Conservation (phyloP, 2,329 filamentous ascomycete species). For the Colletotrichum aenigma region DNA sequence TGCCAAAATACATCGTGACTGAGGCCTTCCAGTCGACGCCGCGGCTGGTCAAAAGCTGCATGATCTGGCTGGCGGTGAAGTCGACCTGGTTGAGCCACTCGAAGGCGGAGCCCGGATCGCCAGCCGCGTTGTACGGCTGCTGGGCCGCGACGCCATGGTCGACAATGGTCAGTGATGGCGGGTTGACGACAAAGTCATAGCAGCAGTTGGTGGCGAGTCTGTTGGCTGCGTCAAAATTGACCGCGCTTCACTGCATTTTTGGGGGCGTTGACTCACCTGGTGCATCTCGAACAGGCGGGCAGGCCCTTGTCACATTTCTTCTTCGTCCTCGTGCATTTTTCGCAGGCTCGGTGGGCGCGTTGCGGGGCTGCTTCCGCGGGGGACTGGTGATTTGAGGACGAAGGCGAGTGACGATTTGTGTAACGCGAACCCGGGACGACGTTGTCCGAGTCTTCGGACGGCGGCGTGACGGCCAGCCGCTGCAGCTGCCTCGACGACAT, state of each 20-base stretch:
- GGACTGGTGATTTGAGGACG: constrained; percentile 8
- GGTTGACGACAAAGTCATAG: constrained; percentile 41
- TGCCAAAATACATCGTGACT: constrained; percentile 41
- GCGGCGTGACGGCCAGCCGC: constrained; percentile 14
- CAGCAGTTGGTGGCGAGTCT: constrained; percentile 30
- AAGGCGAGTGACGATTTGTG: not conserved
- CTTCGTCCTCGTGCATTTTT: constrained; percentile 41
- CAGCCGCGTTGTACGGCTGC: constrained; percentile 21
- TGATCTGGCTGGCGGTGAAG: constrained; percentile 39
- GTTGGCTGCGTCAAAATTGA: not conserved
- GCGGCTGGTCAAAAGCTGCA: constrained; percentile 39
- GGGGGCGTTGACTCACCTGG: constrained; percentile 27
- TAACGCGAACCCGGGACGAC: constrained; percentile 10
- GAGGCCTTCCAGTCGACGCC: constrained; percentile 41
- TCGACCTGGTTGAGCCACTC: constrained; percentile 35
- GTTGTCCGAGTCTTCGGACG: constrained; percentile 17
- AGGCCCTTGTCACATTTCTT: constrained; percentile 43
- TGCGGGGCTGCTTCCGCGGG: constrained; percentile 19
- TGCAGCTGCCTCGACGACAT: constrained; percentile 14
- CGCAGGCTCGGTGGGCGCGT: constrained; percentile 39
- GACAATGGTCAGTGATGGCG: constrained; percentile 34
- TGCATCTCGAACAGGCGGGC: constrained; percentile 37
- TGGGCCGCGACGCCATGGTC: constrained; percentile 26
- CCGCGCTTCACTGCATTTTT: not conserved
- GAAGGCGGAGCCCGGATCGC: constrained; percentile 1